phyloP scores from a whole-genome alignment of 176 grass and related monocot species.

The Triticum dicoccoides region DNA sequence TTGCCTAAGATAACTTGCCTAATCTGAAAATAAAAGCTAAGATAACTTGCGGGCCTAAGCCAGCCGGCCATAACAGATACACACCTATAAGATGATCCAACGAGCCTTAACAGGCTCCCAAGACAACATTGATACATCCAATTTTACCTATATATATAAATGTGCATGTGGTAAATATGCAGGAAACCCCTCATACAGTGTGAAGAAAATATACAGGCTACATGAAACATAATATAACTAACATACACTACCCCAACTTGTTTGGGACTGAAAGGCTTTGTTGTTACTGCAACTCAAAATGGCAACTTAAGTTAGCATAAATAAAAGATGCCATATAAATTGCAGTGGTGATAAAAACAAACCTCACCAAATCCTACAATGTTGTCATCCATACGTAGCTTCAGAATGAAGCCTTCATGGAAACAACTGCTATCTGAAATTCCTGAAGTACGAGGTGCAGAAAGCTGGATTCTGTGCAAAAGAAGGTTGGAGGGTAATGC shows the following conservation, averaged over 20 bases:
- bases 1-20: too few relatives aligned
- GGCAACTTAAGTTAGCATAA: background rate
- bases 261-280: background rate
- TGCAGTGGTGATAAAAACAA: slow-evolving; percentile 40
- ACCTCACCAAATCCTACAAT: slow-evolving; percentile 87
- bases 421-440: slow-evolving; percentile 43
- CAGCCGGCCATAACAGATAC: too few relatives aligned
- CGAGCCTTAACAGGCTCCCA: too few relatives aligned
- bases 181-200: too few relatives aligned
- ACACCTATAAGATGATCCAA: too few relatives aligned
- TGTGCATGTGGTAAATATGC: too few relatives aligned
- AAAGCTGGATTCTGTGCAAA: slow-evolving; percentile 77
- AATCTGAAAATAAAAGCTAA: too few relatives aligned
- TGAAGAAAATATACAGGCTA: too few relatives aligned
- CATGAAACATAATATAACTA: background rate
- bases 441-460: slow-evolving; percentile 62
- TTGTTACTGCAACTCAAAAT: background rate
- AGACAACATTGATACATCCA: too few relatives aligned
- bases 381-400: slow-evolving; percentile 54
- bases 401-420: slow-evolving; percentile 77
- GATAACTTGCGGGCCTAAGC: too few relatives aligned
- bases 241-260: background rate
- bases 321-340: background rate
- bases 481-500: slow-evolving; percentile 28
- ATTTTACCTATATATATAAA: too few relatives aligned